Conservation (phyloP, 768 basidiomycete genomes). For the Multifurca ochricompacta region DNA sequence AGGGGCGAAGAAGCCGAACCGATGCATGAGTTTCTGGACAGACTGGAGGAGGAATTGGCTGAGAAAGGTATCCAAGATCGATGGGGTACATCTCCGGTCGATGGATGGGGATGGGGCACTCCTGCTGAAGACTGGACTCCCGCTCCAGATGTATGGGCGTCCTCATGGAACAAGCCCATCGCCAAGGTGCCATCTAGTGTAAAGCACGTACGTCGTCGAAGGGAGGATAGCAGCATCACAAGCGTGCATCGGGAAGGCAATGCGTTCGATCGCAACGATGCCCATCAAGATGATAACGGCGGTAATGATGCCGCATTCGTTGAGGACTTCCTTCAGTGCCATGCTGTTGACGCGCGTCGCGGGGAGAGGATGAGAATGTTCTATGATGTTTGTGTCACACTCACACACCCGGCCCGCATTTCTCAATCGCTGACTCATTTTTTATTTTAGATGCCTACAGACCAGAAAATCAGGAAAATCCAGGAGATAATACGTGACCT, state of each 20-base stretch:
- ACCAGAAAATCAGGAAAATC: slow-evolving; percentile 47
- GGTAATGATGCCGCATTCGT: slow-evolving; percentile 33
- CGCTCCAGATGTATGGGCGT: slow-evolving; percentile 9
- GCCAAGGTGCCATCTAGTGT: neutral
- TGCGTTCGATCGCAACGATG: neutral
- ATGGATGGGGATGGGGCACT: slow-evolving; percentile 16
- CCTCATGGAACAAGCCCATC: slow-evolving; percentile 4
- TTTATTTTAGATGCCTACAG: slow-evolving; percentile 41
- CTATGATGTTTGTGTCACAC: slow-evolving; percentile 34
- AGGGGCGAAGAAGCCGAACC: slow-evolving; percentile 18
- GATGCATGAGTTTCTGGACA: slow-evolving; percentile 20
- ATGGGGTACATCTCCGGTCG: neutral
- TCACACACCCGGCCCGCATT: neutral
- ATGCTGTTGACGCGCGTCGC: slow-evolving; percentile 33
- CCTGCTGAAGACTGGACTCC: slow-evolving; percentile 18
- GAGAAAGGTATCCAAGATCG: neutral
- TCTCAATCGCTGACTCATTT: neutral
- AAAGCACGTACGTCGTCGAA: neutral
- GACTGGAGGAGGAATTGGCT: slow-evolving; percentile 9
- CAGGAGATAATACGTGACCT: slow-evolving; percentile 40
- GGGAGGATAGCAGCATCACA: slow-evolving; percentile 12
- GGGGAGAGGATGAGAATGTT: slow-evolving; percentile 43
- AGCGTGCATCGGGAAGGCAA: slow-evolving; percentile 12
- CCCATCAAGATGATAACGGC: neutral
- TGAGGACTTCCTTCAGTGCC: slow-evolving; percentile 38